Evolutionary conservation across 192 early-diverging fungal genomes (phyloP), one percentile per base, ranked within the genome.

Genomic region (Coemansia nantahalensis): DNA sequence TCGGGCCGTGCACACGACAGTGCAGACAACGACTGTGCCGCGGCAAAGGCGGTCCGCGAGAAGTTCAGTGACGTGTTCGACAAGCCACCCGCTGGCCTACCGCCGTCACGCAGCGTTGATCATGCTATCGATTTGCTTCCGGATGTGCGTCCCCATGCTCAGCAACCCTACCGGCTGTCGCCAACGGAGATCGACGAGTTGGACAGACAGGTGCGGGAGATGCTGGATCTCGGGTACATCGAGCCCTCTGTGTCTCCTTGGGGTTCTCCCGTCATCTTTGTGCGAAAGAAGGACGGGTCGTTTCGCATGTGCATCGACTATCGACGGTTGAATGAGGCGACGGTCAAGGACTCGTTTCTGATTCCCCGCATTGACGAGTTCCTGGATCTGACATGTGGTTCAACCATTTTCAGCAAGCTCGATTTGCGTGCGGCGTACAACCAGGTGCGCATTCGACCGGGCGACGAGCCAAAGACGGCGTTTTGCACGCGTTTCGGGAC

Each of bases 251-350:
- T n/a, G 1, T 57, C 68, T 0, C 76, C 75, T 0, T 70, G 44
- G 51, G 71, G 59, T 0, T 48, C 59, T 0, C 80, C 73, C 3
- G 59, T 79, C 0, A 6, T 82, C 35, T 82, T 82, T 56, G 73
- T 77, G 4, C 41, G 56, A 12, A 80, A 82, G 35, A 82, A 82
- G 31, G 65, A 78, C 39, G 80, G 80, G 8, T 37, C 49, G 5
- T 8, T 83, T 16, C 44, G 73, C 0, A 40, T 81, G 26, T 83
- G 81, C 32, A 36, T 83, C 0, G 80, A 85, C 37, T 85, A 85
- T 32, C n/a, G 80, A 0, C 59, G 39, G 0, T 45, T 83, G 1
- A 85, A 87, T 32, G 32, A 19, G n/a, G 21, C 70, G 0, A 82
- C 79, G 0, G 59, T 63, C 0, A 58, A 58, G 16, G 72, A 84